Percentiles rank a stretch among this genome's conserved stretches.
Conservation (phyloP, 257 asterid species). For the Nicotiana obtusifolia region DNA sequence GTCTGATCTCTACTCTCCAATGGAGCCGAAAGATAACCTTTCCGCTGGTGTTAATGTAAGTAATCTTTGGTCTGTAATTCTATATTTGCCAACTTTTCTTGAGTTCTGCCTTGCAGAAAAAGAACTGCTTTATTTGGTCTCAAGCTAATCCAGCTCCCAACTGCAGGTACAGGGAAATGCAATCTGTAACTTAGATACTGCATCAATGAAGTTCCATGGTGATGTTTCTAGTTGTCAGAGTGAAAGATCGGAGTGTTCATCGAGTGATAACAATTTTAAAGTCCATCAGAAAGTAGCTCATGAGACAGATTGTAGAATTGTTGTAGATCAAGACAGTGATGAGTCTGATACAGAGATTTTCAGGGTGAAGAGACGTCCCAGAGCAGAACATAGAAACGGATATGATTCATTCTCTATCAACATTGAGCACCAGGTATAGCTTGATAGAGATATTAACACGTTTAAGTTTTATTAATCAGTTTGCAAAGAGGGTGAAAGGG, state of each 20-base stretch:
- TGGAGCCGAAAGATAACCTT: constrained; percentile 22
- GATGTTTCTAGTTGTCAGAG: constrained; percentile 19
- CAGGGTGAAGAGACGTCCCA: constrained; percentile 79
- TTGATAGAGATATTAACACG: background rate
- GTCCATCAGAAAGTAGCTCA: constrained; percentile 21
- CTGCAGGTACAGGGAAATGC: constrained; percentile 29
- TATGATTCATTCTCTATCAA: constrained; percentile 32
- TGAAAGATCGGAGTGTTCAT: constrained; percentile 34
- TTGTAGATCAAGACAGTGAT: constrained; percentile 47
- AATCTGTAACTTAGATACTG: constrained; percentile 19
- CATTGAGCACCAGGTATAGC: constrained; percentile 56
- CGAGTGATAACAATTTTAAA: constrained; percentile 13
- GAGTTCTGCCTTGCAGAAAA: background rate
- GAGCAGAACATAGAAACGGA: constrained; percentile 42
- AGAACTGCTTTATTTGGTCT: background rate
- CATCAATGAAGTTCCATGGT: constrained; percentile 16
- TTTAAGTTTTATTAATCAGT: background rate
- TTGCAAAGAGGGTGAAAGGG: background rate
- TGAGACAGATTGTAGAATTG: constrained; percentile 23
- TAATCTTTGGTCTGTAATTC: background rate
- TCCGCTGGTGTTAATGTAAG: constrained; percentile 27
- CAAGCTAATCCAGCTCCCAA: constrained; percentile 5
- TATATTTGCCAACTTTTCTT: background rate
- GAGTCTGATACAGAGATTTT: constrained; percentile 85
- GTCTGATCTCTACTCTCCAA: constrained; percentile 12